Conservation (phyloP, 805 yeast species). For the Kodamaea neixiangensis region DNA sequence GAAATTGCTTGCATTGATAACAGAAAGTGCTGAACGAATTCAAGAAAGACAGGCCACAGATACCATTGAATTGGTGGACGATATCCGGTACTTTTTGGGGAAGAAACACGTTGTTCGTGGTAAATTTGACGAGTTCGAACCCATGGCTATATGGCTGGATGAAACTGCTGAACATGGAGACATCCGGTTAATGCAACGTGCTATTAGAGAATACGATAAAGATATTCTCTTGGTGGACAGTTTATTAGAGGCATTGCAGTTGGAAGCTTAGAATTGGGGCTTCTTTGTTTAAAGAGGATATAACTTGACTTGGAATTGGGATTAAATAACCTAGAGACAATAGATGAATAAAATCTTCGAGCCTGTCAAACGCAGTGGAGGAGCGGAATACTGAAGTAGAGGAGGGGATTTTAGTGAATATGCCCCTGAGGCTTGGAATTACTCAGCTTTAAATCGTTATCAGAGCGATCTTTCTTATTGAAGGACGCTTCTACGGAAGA, state of each 20-base stretch:
- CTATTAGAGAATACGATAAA: conserved; percentile 22
- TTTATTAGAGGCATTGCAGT: conserved; percentile 27
- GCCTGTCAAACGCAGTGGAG: no score
- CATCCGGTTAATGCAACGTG: conserved; percentile 18
- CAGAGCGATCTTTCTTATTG: no score
- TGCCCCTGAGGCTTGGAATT: no score
- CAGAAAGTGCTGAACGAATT: conserved; percentile 57
- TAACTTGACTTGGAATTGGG: no score
- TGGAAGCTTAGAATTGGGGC: conserved; percentile 27
- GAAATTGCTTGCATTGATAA: conserved; percentile 22
- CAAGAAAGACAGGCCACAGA: conserved; percentile 68
- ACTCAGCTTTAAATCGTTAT: no score
- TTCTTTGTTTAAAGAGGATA: background rate
- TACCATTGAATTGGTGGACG: conserved; percentile 78
- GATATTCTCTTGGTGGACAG: conserved; percentile 33
- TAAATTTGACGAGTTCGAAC: conserved; percentile 28
- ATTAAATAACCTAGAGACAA: no score
- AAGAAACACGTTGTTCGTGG: conserved; percentile 37
- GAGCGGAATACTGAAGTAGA: no score
- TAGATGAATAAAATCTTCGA: no score
- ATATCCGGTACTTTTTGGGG: conserved; percentile 63
- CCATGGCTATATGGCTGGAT: conserved; percentile 17
- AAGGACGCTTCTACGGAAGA: no score
- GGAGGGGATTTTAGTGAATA: no score
- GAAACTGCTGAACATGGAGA: conserved; percentile 16